Conservation (phyloP, 768 basidiomycete genomes). For the Tylopilus rubrobrunneus region DNA sequence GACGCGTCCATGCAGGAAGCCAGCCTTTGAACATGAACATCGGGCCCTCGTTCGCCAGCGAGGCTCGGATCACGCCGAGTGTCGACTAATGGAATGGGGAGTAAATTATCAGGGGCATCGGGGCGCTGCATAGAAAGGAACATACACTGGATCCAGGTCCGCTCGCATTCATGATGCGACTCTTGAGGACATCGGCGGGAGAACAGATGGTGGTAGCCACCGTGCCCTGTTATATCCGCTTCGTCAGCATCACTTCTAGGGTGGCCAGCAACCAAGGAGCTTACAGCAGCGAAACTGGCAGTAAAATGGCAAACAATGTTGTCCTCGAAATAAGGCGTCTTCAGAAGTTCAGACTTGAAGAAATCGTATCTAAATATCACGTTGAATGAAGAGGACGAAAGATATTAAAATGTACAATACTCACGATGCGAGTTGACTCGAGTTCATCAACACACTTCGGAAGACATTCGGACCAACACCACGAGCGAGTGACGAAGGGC, state of each 20-base stretch:
- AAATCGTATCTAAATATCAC: constrained; percentile 67
- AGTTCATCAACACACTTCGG: constrained; percentile 86
- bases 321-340: constrained; percentile 69
- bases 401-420: constrained; percentile 21
- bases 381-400: neutral
- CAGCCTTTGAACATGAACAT: constrained; percentile 95
- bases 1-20: constrained; percentile 81
- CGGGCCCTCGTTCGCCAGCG: constrained; percentile 69
- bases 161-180: constrained; percentile 86
- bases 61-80: constrained; percentile 60
- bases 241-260: neutral
- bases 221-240: constrained; percentile 53
- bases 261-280: constrained; percentile 15
- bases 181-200: constrained; percentile 85
- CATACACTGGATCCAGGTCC: constrained; percentile 73
- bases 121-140: constrained; percentile 18
- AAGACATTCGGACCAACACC: constrained; percentile 85
- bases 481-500: constrained; percentile 65
- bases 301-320: constrained; percentile 82
- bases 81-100: constrained; percentile 49
- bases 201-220: constrained; percentile 89
- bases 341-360: constrained; percentile 81
- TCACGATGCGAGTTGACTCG: constrained; percentile 86
- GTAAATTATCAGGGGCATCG: neutral
- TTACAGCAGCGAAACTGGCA: constrained; percentile 80